phyloP scores from a whole-genome alignment of 148 eudicot genomes.

The Salicornia ramosissima region DNA sequence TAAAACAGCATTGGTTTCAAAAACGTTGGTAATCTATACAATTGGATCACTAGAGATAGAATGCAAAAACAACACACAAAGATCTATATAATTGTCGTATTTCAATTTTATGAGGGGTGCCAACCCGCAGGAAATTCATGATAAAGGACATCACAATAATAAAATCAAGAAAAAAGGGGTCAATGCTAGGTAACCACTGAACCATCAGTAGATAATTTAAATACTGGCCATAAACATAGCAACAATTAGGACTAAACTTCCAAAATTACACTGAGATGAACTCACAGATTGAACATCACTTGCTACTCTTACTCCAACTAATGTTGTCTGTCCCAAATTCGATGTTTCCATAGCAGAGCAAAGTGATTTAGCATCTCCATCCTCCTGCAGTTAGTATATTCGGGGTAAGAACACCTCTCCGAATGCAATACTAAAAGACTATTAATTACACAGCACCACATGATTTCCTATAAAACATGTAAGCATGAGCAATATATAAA shows the following conservation, averaged over 20 bases:
- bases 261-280: not conserved
- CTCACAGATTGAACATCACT: constrained; percentile 20
- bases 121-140: not conserved
- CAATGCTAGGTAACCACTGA: no score
- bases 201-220: not conserved
- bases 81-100: not conserved
- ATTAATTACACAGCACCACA: not conserved
- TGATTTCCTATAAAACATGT: not conserved
- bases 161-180: not conserved
- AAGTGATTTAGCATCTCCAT: constrained; percentile 20
- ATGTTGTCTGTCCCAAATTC: constrained; percentile 18
- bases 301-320: constrained; percentile 15
- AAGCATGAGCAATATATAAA: not conserved
- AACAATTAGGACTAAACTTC: not conserved
- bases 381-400: constrained; percentile 25
- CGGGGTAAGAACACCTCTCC: not conserved
- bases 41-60: not conserved
- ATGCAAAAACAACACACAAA: not conserved
- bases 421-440: not conserved
- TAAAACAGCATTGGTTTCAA: not conserved
- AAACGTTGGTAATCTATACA: not conserved
- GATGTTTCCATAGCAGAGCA: constrained; percentile 28
- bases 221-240: not conserved
- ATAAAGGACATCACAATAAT: not conserved
- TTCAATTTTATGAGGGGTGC: not conserved